Evolutionary conservation across 495 filamentous ascomycete genomes (phyloP).

Genomic region (Podospora pseudoanserina): DNA sequence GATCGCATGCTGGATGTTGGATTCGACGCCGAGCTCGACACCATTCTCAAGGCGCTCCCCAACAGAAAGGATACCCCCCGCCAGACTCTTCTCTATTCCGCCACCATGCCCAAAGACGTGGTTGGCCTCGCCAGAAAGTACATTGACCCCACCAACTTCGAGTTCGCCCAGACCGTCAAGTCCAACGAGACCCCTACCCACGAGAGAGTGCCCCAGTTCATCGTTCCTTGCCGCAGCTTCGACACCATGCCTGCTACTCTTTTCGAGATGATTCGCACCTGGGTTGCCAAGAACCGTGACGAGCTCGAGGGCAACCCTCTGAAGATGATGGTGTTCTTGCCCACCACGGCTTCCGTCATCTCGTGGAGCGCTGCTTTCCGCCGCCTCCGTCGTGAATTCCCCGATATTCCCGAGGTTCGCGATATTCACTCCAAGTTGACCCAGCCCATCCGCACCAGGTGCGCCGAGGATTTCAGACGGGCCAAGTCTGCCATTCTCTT

Average conservation of each 20-base stretch:
- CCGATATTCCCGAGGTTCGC: constrained; percentile 42
- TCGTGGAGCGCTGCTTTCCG: constrained; percentile 60
- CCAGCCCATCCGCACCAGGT: constrained; percentile 63
- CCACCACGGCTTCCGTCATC: constrained; percentile 66
- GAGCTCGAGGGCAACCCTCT: constrained; percentile 57
- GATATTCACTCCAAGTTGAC: constrained; percentile 77
- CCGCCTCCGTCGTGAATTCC: constrained; percentile 39
- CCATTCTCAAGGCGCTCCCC: constrained; percentile 68
- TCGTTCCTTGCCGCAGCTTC: constrained; percentile 59
- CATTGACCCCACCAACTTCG: constrained; percentile 56
- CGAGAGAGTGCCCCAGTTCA: constrained; percentile 72
- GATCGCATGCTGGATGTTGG: constrained; percentile 89
- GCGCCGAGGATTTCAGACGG: constrained; percentile 67
- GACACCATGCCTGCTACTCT: constrained; percentile 76
- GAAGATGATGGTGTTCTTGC: constrained; percentile 91
- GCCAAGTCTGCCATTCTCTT: constrained; percentile 68
- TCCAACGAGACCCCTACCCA: constrained; percentile 82
- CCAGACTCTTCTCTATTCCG: constrained; percentile 92
- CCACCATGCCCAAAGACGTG: constrained; percentile 82
- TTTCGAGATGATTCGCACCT: constrained; percentile 66
- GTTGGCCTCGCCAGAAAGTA: constrained; percentile 65
- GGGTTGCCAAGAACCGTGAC: constrained; percentile 38
- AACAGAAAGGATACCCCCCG: constrained; percentile 54
- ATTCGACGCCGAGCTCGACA: constrained; percentile 71
- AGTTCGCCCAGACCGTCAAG: constrained; percentile 78